Conservation (phyloP, 805 yeast genomes). For the Spathaspora passalidarum region DNA sequence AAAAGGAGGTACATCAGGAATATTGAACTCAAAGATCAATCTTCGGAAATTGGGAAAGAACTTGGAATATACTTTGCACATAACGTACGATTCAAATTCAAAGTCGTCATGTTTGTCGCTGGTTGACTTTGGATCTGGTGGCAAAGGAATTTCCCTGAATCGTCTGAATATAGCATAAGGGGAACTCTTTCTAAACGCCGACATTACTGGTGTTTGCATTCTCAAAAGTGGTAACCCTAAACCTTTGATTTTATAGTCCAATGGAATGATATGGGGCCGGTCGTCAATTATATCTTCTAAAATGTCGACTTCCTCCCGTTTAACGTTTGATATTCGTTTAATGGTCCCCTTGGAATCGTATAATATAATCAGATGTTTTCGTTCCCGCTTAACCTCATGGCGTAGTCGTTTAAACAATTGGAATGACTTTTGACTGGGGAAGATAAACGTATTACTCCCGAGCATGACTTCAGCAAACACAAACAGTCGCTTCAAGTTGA, state of each 20-base stretch:
- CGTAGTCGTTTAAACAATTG: constrained; percentile 26
- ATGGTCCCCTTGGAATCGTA: constrained; percentile 20
- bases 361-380: constrained; percentile 18
- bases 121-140: constrained; percentile 14
- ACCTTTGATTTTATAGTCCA: constrained; percentile 28
- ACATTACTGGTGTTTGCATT: constrained; percentile 33
- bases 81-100: constrained; percentile 29
- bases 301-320: constrained; percentile 5
- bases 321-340: constrained; percentile 9
- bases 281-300: constrained; percentile 19
- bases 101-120: constrained; percentile 16
- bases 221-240: constrained; percentile 37
- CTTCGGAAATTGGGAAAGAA: constrained; percentile 24
- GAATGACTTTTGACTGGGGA: constrained; percentile 28
- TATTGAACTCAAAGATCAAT: constrained; percentile 25
- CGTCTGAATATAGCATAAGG: constrained; percentile 33
- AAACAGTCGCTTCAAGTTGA: constrained; percentile 25
- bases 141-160: constrained; percentile 27
- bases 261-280: constrained; percentile 30
- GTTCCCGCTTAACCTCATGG: constrained; percentile 15
- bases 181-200: constrained; percentile 29
- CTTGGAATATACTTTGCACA: constrained; percentile 32
- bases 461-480: constrained; percentile 33
- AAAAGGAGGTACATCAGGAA: constrained; percentile 17
- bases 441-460: constrained; percentile 25